Percentiles rank a stretch among this genome's conserved stretches.
phyloP scores from a whole-genome alignment of 441 rosid species.

The Sinapis alba region DNA sequence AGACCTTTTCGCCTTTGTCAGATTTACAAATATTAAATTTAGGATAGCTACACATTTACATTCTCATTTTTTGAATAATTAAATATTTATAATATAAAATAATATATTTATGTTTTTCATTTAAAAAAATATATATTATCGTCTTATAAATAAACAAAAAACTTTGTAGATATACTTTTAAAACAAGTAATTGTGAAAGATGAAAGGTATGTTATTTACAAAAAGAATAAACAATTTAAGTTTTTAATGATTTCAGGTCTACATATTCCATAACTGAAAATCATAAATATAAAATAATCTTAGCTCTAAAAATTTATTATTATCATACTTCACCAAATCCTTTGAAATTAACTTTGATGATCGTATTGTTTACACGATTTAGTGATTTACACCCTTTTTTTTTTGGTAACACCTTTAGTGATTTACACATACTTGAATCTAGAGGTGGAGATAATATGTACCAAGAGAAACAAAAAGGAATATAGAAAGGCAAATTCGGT shows the following conservation, averaged over 20 bases:
- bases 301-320: too few species aligned
- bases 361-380: too few species aligned
- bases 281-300: not conserved
- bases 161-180: too few species aligned
- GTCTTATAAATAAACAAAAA: too few species aligned
- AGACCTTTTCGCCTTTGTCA: constrained; percentile 25
- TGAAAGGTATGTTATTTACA: not conserved
- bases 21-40: not conserved
- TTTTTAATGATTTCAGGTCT: not conserved
- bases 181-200: too few species aligned
- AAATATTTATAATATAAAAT: too few species aligned
- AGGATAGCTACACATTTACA: constrained; percentile 16
- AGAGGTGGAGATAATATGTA: not conserved
- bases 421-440: not conserved
- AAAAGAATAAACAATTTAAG: not conserved
- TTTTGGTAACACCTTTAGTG: too few species aligned
- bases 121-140: too few species aligned
- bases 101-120: too few species aligned
- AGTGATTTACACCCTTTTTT: too few species aligned
- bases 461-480: not conserved
- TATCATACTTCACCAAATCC: not conserved
- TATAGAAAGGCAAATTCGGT: not conserved
- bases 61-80: not conserved
- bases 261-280: not conserved
- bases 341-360: not conserved